Conservation (phyloP, 2,329 filamentous ascomycete species). For the Hymenoscyphus linearis region DNA sequence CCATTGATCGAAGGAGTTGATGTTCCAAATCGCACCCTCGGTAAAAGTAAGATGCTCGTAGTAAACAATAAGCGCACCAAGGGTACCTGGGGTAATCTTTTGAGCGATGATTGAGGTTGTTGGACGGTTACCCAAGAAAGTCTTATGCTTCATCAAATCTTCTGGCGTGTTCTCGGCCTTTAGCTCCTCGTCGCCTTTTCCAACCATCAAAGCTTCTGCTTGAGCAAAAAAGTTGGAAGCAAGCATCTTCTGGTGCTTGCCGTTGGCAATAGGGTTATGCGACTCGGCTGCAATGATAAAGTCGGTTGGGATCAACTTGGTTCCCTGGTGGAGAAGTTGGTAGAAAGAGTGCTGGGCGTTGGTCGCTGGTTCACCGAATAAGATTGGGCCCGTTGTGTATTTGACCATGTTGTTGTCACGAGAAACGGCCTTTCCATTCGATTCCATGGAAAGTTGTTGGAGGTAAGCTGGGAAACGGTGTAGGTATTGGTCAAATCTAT, state of each 20-base stretch:
- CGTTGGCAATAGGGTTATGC: slow-evolving; percentile 89
- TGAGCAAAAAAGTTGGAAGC: slow-evolving; percentile 90
- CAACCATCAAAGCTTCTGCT: slow-evolving; percentile 84
- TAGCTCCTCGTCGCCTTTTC: slow-evolving; percentile 77
- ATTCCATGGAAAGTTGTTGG: slow-evolving; percentile 99
- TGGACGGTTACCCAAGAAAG: slow-evolving; percentile 94
- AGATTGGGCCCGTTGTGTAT: slow-evolving; percentile 92
- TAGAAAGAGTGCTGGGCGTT: slow-evolving; percentile 99
- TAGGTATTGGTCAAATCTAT: slow-evolving; percentile 94
- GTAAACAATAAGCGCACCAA: slow-evolving; percentile 95
- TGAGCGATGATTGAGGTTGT: slow-evolving; percentile 90
- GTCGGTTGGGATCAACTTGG: slow-evolving; percentile 96
- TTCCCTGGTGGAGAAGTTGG: slow-evolving; percentile 98
- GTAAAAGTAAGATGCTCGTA: slow-evolving; percentile 99
- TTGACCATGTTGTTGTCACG: slow-evolving; percentile 85
- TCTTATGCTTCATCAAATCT: slow-evolving; percentile 91
- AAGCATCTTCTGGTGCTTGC: slow-evolving; percentile 95
- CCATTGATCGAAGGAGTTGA: slow-evolving; percentile 99
- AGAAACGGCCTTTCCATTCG: slow-evolving; percentile 95
- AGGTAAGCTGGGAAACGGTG: slow-evolving; percentile 99
- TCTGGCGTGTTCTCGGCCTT: slow-evolving; percentile 68
- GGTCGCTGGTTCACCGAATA: slow-evolving; percentile 97
- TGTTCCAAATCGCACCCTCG: slow-evolving; percentile 97
- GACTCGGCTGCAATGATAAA: slow-evolving; percentile 96
- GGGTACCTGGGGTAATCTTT: slow-evolving; percentile 86